Conservation (phyloP, 176 grass and related monocot genomes). For the Alloteropsis semialata region DNA sequence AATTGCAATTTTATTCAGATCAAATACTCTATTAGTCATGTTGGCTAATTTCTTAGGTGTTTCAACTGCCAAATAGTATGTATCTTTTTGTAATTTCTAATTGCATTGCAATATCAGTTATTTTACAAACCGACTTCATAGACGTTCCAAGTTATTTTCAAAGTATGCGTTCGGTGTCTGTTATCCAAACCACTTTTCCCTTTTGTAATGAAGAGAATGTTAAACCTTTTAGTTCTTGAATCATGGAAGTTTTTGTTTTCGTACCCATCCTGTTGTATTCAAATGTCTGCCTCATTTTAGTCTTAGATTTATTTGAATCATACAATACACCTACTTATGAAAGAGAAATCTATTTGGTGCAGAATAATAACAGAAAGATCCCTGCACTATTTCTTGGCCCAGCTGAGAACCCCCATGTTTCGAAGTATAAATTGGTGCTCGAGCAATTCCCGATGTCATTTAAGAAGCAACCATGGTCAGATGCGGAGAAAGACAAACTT, state of each 20-base stretch:
- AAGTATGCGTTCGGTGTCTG: neutral
- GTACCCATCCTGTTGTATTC: neutral
- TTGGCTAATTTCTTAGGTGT: neutral
- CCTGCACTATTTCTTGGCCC: slow-evolving; percentile 71
- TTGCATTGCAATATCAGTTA: neutral
- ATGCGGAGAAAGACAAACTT: slow-evolving; percentile 74
- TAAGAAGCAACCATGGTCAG: slow-evolving; percentile 69
- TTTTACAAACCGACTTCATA: neutral
- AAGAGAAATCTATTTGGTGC: slow-evolving; percentile 16
- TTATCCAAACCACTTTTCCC: neutral
- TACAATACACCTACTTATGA: neutral
- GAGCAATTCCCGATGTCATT: slow-evolving; percentile 70
- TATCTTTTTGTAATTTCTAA: neutral
- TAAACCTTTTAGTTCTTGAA: neutral
- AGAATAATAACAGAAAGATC: slow-evolving; percentile 50
- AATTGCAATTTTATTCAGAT: slow-evolving; percentile 4
- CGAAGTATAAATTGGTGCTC: slow-evolving; percentile 62
- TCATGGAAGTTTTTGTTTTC: neutral
- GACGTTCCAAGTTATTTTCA: neutral
- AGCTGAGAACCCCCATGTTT: slow-evolving; percentile 59
- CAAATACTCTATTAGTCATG: neutral
- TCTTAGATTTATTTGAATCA: neutral
- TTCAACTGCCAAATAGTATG: neutral
- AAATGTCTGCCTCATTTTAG: neutral
- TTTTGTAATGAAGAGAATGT: neutral